Evolutionary conservation across 1,139 yeast genomes (phyloP).

Genomic region (Magnusiomyces clavatus): DNA sequence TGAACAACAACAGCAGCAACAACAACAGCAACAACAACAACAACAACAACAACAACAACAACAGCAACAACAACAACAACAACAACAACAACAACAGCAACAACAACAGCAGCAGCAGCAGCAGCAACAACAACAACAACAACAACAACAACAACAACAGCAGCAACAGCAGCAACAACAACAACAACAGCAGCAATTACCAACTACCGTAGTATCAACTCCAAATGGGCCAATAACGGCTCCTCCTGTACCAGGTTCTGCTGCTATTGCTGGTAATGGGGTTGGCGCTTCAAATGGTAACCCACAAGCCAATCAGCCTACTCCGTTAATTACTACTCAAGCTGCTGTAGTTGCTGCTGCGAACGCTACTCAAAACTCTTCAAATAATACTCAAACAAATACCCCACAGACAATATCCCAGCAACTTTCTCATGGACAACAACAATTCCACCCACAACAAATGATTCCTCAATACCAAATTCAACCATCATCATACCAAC

Average conservation of each 20-base stretch:
- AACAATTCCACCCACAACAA: slow-evolving; percentile 4
- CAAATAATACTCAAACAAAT: not conserved
- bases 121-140: not conserved
- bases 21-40: not conserved
- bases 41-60: slow-evolving; percentile 4
- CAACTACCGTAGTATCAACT: not conserved
- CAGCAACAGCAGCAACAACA: too few species aligned
- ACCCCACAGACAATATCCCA: slow-evolving; percentile 5
- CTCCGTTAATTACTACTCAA: not conserved
- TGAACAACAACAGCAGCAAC: too few species aligned
- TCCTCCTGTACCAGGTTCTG: slow-evolving; percentile 2
- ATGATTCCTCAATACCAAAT: slow-evolving; percentile 1
- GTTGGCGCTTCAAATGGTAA: too few species aligned
- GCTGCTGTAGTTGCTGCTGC: not conserved
- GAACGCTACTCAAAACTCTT: not conserved
- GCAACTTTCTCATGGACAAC: slow-evolving; percentile 4
- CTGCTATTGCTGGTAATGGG: too few species aligned
- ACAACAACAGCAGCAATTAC: slow-evolving; percentile 7
- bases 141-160: not conserved
- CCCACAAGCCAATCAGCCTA: too few species aligned
- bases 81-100: too few species aligned
- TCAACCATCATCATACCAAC: not conserved
- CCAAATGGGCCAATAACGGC: slow-evolving; percentile 3
- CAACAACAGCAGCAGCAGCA: slow-evolving; percentile 7
- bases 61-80: not conserved